phyloP scores from a whole-genome alignment of 495 filamentous ascomycete genomes.

The Penicillium subrubescens region DNA sequence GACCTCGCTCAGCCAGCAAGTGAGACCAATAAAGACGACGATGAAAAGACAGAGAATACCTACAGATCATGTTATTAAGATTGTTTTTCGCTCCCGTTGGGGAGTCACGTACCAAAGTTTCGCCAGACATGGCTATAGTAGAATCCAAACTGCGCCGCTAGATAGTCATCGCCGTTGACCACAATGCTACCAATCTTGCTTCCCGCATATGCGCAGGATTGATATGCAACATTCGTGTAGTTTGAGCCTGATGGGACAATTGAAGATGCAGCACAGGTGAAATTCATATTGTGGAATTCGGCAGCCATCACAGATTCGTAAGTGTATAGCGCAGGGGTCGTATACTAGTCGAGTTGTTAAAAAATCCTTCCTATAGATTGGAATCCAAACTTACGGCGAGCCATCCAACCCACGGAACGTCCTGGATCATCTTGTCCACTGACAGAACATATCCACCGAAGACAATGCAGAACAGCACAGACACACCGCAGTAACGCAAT shows the following conservation, averaged over 20 bases:
- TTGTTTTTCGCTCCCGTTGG: too few species aligned
- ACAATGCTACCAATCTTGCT: constrained; percentile 48
- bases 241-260: constrained; percentile 60
- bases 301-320: constrained; percentile 68
- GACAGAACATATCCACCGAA: constrained; percentile 43
- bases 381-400: constrained; percentile 28
- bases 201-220: constrained; percentile 60
- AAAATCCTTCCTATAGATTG: neutral
- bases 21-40: constrained; percentile 52
- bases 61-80: neutral
- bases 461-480: constrained; percentile 37
- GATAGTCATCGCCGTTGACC: constrained; percentile 56
- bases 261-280: constrained; percentile 50
- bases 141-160: constrained; percentile 56
- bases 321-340: constrained; percentile 70
- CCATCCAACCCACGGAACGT: constrained; percentile 46
- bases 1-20: constrained; percentile 61
- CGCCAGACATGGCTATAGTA: constrained; percentile 61
- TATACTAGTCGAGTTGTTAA: constrained; percentile 28
- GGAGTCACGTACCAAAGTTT: constrained; percentile 48
- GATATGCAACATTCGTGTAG: constrained; percentile 52
- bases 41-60: constrained; percentile 64
- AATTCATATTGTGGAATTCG: constrained; percentile 48
- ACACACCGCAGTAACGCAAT: constrained; percentile 39
- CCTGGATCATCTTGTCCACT: constrained; percentile 38